These are phyloP conservation scores for Beauveria pseudobassiana DNA, from an alignment of 2,329 filamentous ascomycete species.

Conservation along the genomic window DNA sequence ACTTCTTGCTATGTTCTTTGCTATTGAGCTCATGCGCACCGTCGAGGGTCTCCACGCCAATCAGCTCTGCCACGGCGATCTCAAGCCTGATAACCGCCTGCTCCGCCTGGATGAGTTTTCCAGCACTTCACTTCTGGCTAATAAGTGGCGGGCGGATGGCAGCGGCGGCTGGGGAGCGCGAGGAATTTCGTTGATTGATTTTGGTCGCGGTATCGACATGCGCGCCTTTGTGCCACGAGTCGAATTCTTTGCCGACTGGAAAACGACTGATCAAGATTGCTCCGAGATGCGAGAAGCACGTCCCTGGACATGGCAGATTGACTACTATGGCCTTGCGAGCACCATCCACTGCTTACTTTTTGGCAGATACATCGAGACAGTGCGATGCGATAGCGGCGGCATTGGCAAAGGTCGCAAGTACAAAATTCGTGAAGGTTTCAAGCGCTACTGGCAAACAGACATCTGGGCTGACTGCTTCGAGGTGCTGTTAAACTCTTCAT, in stretches of 20 bases:
- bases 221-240: slow-evolving; percentile 68
- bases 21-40: slow-evolving; percentile 82
- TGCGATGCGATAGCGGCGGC: slow-evolving; percentile 45
- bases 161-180: slow-evolving; percentile 70
- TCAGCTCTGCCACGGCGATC: slow-evolving; percentile 79
- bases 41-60: slow-evolving; percentile 78
- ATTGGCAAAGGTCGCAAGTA: slow-evolving; percentile 63
- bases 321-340: slow-evolving; percentile 88
- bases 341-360: slow-evolving; percentile 85
- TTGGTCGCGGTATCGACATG: slow-evolving; percentile 93
- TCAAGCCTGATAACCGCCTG: slow-evolving; percentile 94
- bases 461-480: slow-evolving; percentile 82
- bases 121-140: slow-evolving; percentile 40
- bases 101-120: slow-evolving; percentile 61
- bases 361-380: slow-evolving; percentile 87
- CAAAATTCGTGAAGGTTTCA: slow-evolving; percentile 72
- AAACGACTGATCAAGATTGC: slow-evolving; percentile 79
- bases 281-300: slow-evolving; percentile 90
- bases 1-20: slow-evolving; percentile 87
- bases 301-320: slow-evolving; percentile 96
- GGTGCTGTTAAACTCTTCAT: slow-evolving; percentile 73
- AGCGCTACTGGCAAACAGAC: slow-evolving; percentile 94
- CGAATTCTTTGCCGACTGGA: slow-evolving; percentile 89
- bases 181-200: slow-evolving; percentile 85
- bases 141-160: slow-evolving; percentile 67